Base-by-base conservation (phyloP, 495 filamentous ascomycete genomes). In the Penicillium ochrochloron region DNA sequence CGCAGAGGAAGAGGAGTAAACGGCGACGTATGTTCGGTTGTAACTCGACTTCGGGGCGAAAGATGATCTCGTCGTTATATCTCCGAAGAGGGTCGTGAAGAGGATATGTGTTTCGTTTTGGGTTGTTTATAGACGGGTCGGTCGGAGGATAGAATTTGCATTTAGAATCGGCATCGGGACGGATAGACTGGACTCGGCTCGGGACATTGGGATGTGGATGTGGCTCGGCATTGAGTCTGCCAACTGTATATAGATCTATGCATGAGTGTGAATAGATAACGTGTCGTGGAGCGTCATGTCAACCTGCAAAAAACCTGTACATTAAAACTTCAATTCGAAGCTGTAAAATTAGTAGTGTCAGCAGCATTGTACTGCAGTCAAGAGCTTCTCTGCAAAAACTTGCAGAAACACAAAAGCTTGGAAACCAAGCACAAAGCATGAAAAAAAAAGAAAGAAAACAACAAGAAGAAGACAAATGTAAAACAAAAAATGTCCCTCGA, bases 201-300 rank as follows among this genome's bases (percentile, higher is more conserved):
- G 19, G 65, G 50, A 23, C 50, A 50, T 15, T 27, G 57, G 61
- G 37, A 52, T 5, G 23, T 29, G 61, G 37, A 52, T 5, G 23
- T 29, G 15, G 25, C 10, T 48, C 29, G 25, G 15, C 10, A 5
- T 54, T 14, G 51, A 25, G 29, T 21, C 39, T 48, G 33, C 46
- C 34, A 53, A 59, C 23, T 64, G 60, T 64, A 66, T 35, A 70
- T 64, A 61, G 42, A 34, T 56, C 48, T 33, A 60, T 23, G 33
- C 33, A 60, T 55, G 2, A 64, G 48, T 21, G 37, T 48, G 41
- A 27, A 51, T 60, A n/a, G 35, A 33, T 29, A 34, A 44, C 27
- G 37, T 48, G 48, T 21, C 4, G 39, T n/a, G 17, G 29, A 55
- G 14, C n/a, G 23, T 55, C 29, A 33, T 10, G 17, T 6, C 31